Conservation (phyloP, 345 rosid genomes). For the Psidium guajava region DNA sequence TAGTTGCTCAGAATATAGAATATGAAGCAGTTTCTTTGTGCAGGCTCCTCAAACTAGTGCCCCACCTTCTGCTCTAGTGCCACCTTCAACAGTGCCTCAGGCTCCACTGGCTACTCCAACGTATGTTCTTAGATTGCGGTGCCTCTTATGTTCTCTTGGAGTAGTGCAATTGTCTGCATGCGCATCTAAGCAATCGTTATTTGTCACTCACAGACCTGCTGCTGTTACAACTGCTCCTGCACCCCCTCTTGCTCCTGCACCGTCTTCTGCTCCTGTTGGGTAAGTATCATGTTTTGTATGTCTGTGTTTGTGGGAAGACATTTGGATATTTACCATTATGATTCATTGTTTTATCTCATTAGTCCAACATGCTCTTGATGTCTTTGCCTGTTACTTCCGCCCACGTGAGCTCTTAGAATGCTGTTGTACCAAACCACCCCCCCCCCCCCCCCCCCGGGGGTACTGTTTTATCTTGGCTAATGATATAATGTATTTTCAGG, state of each 20-base stretch:
- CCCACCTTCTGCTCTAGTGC: constrained; percentile 21
- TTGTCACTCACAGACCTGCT: constrained; percentile 18
- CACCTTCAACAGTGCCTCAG: constrained; percentile 26
- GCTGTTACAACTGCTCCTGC: constrained; percentile 17
- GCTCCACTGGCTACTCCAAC: constrained; percentile 26
- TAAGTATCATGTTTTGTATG: neutral
- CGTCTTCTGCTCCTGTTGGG: constrained; percentile 4
- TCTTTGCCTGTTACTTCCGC: neutral
- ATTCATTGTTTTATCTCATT: neutral
- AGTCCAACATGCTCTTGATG: neutral
- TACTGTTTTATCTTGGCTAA: neutral
- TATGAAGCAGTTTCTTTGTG: neutral
- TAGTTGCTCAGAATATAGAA: neutral
- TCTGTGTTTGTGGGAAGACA: neutral
- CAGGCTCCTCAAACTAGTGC: constrained; percentile 47
- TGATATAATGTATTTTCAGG: constrained; percentile 18
- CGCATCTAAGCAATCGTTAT: neutral
- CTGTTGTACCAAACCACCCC: no score
- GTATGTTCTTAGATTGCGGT: constrained; percentile 21
- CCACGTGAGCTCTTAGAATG: neutral
- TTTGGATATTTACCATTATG: neutral
- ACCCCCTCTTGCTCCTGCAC: constrained; percentile 5
- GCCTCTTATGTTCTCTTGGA: neutral
- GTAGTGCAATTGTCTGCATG: neutral
- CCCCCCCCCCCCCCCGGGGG: no score